Conservation (phyloP, 305 asterid species). For the Euphrasia arctica region DNA sequence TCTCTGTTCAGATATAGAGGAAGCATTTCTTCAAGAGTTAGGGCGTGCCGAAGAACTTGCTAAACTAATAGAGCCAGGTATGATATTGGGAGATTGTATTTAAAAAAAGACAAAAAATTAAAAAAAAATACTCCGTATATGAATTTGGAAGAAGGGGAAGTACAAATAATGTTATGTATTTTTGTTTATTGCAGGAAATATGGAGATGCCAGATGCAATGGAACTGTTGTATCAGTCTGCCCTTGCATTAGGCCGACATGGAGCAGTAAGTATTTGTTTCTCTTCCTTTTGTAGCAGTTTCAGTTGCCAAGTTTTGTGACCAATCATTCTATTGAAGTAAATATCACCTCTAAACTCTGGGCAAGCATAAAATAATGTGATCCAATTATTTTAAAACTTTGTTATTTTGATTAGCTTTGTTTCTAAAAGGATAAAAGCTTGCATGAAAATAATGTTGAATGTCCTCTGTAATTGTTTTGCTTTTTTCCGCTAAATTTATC, state of each 20-base stretch:
- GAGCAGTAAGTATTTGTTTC: slow-evolving; percentile 65
- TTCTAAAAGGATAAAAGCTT: too few relatives aligned
- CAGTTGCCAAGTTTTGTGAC: not conserved
- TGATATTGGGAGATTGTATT: slow-evolving; percentile 11
- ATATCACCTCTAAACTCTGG: too few relatives aligned
- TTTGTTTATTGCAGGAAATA: slow-evolving; percentile 52
- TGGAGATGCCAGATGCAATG: slow-evolving; percentile 98
- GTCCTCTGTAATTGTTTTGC: too few relatives aligned
- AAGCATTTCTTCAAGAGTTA: slow-evolving; percentile 74
- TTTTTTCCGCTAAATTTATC: too few relatives aligned
- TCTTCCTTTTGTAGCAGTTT: not conserved
- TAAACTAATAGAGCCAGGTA: slow-evolving; percentile 75
- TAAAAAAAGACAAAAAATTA: not conserved
- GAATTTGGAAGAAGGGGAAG: too few relatives aligned
- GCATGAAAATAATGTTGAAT: too few relatives aligned
- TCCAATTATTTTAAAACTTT: too few relatives aligned
- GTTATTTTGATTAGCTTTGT: too few relatives aligned
- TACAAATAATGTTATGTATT: not conserved
- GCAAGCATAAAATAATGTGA: too few relatives aligned
- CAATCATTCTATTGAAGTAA: too few relatives aligned
- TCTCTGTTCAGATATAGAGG: slow-evolving; percentile 54
- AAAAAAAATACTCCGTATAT: too few relatives aligned
- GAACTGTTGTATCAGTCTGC: slow-evolving; percentile 86
- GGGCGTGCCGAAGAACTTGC: slow-evolving; percentile 80
- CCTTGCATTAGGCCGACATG: slow-evolving; percentile 72